Percentiles rank a stretch among this genome's conserved stretches.
phyloP scores from a whole-genome alignment of 768 basidiomycete genomes.

The Hygrophorus pudorinus region DNA sequence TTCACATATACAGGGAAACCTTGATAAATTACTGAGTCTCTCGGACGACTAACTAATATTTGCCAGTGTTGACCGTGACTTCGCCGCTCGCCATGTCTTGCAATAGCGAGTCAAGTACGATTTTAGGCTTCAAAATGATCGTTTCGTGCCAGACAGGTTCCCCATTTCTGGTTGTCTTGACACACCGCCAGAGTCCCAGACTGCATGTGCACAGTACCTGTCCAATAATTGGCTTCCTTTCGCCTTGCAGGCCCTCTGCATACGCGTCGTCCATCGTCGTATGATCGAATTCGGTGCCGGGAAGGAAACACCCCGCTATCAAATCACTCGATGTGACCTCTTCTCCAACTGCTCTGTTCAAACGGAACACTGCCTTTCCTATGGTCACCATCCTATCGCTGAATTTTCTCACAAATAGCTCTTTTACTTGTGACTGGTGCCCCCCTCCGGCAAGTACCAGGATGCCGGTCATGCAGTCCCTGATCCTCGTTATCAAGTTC shows the following conservation, averaged over 20 bases:
- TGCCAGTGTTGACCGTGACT: background rate
- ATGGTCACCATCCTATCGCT: background rate
- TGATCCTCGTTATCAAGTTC: background rate
- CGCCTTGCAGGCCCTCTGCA: background rate
- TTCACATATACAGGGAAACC: too few species aligned
- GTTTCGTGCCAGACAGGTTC: background rate
- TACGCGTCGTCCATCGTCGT: conserved; percentile 1
- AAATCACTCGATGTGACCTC: conserved; percentile 1
- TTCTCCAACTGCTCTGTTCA: conserved; percentile 4
- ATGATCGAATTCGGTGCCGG: background rate
- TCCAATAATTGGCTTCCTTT: background rate
- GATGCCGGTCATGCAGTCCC: background rate
- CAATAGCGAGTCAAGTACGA: background rate
- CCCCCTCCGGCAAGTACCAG: background rate
- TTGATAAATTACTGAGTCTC: too few species aligned
- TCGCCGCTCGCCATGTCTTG: background rate
- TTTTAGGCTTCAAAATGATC: conserved; percentile 2
- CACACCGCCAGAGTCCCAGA: background rate
- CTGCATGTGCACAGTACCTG: background rate
- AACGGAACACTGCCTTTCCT: background rate
- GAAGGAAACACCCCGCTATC: background rate
- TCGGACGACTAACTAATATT: too few species aligned
- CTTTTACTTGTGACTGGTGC: background rate
- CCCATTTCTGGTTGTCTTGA: background rate
- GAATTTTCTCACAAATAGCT: background rate